A percentile compares a stretch with the other conserved stretches of the same genome.
Conservation (phyloP, 2,329 filamentous ascomycete genomes). For the Colletotrichum cordylinicola region DNA sequence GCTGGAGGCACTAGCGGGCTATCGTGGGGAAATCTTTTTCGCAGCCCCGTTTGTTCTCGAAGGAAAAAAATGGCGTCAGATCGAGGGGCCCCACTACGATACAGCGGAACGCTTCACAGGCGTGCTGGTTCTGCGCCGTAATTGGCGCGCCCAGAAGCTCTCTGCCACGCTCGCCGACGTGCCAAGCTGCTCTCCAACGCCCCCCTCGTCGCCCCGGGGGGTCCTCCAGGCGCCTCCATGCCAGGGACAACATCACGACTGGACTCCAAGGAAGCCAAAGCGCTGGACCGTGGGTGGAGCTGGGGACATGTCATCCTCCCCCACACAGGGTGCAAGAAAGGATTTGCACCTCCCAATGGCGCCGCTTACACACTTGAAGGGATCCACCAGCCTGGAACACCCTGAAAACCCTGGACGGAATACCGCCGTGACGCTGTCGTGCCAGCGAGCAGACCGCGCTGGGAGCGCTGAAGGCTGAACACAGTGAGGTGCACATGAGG, state of each 20-base stretch:
- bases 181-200: not conserved
- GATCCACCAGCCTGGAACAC: not conserved
- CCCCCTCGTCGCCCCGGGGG: not conserved
- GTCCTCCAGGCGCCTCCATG: not conserved
- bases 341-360: not conserved
- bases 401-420: not conserved
- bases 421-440: not conserved
- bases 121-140: not conserved
- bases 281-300: not conserved
- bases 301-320: not conserved
- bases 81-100: not conserved
- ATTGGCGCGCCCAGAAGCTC: not conserved
- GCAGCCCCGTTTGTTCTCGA: constrained; percentile 19
- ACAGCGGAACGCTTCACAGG: not conserved
- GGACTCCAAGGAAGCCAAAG: not conserved
- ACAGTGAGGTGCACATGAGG: not conserved
- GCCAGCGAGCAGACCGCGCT: not conserved
- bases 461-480: not conserved
- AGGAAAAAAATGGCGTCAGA: constrained; percentile 21
- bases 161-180: not conserved
- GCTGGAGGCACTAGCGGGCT: not conserved
- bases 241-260: not conserved
- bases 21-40: constrained; percentile 16
- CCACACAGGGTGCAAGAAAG: not conserved
- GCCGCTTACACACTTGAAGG: not conserved